Conservation (phyloP, 345 rosid species). For the Linum trigynum region DNA sequence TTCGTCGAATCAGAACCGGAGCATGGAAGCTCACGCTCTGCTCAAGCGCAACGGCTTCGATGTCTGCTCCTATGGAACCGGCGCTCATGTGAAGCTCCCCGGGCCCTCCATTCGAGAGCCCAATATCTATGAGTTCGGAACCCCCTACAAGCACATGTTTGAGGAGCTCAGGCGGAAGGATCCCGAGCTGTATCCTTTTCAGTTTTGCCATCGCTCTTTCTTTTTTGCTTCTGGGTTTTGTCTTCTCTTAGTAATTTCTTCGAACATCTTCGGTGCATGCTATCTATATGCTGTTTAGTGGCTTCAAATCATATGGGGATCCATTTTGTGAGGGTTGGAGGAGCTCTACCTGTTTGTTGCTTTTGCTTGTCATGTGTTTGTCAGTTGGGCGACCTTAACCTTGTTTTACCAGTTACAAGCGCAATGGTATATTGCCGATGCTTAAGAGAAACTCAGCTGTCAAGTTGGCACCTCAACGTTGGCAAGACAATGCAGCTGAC, state of each 20-base stretch:
- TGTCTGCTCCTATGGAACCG: slow-evolving; percentile 92
- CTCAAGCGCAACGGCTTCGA: slow-evolving; percentile 86
- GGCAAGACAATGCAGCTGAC: slow-evolving; percentile 92
- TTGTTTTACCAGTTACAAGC: slow-evolving; percentile 54
- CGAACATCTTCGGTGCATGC: not conserved
- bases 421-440: slow-evolving; percentile 91
- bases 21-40: slow-evolving; percentile 86
- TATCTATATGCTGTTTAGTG: not conserved
- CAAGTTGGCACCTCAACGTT: slow-evolving; percentile 83
- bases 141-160: slow-evolving; percentile 93
- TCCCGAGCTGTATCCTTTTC: slow-evolving; percentile 69
- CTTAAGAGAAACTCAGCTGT: slow-evolving; percentile 74
- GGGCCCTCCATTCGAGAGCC: slow-evolving; percentile 85
- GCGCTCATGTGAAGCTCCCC: slow-evolving; percentile 82
- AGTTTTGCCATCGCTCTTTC: not conserved
- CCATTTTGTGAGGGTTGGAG: too few species aligned
- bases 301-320: not conserved
- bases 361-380: not conserved
- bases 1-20: slow-evolving; percentile 78
- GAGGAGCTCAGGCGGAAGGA: slow-evolving; percentile 95
- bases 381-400: not conserved
- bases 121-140: slow-evolving; percentile 88
- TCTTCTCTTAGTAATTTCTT: not conserved
- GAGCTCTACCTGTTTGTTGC: too few species aligned
- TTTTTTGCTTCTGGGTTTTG: not conserved